phyloP scores from a whole-genome alignment of 2,329 filamentous ascomycete species.

The Talaromyces funiculosus region DNA sequence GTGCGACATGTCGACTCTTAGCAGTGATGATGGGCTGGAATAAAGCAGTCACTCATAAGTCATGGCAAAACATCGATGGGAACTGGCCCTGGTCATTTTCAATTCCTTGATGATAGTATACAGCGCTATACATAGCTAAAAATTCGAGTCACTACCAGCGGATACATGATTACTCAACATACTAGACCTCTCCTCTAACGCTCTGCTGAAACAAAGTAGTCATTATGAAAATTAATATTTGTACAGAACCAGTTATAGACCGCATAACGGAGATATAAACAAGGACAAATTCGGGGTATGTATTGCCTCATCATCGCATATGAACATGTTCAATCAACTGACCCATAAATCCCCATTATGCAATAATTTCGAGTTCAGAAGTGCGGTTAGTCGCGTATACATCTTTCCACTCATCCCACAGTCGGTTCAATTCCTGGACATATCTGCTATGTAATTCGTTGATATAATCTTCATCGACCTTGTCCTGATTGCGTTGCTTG shows the following conservation, averaged over 20 bases:
- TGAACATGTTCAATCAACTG: not conserved
- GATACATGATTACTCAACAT: not conserved
- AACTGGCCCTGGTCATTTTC: constrained; percentile 54
- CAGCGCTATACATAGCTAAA: not conserved
- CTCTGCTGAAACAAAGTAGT: not conserved
- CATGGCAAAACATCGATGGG: constrained; percentile 78
- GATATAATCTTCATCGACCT: constrained; percentile 69
- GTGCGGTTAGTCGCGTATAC: constrained; percentile 39
- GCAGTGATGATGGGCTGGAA: constrained; percentile 89
- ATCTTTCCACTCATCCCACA: constrained; percentile 46
- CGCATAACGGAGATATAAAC: not conserved
- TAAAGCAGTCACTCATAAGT: constrained; percentile 49
- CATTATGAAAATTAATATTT: not conserved
- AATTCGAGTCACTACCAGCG: not conserved
- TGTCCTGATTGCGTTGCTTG: constrained; percentile 49
- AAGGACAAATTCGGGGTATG: not conserved
- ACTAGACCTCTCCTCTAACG: not conserved
- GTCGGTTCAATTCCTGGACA: constrained; percentile 51
- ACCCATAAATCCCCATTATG: constrained; percentile 19
- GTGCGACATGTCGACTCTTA: constrained; percentile 59
- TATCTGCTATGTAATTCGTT: constrained; percentile 76
- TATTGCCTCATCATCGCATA: not conserved
- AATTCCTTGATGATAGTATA: not conserved
- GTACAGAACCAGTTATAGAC: not conserved
- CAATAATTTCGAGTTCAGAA: constrained; percentile 41